Evolutionary conservation across 441 rosid genomes (phyloP).

Genomic region (Gossypium gossypioides): DNA sequence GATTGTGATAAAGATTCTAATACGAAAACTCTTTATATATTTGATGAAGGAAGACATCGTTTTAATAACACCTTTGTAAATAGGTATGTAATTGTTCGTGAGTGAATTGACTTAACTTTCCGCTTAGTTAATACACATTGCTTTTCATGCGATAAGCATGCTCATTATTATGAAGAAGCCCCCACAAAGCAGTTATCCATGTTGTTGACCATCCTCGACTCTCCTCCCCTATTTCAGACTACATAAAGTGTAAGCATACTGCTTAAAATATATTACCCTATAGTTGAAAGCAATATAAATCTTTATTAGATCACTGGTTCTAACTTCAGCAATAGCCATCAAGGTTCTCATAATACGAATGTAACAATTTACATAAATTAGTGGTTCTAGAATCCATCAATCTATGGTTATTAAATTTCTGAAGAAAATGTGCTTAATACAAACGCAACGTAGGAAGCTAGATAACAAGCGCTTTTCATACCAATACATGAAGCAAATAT

Average conservation of each 20-base stretch:
- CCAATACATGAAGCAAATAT: not conserved
- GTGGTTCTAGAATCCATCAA: not conserved
- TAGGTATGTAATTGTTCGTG: no score
- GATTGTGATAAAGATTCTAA: no score
- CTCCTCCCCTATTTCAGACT: slow-evolving; percentile 50
- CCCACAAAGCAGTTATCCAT: slow-evolving; percentile 85
- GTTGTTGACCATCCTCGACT: slow-evolving; percentile 90
- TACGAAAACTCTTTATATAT: no score
- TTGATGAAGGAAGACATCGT: no score
- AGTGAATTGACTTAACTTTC: no score
- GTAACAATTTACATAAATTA: not conserved
- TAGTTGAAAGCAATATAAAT: not conserved
- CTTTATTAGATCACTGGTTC: not conserved
- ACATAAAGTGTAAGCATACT: not conserved
- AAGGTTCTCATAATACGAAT: not conserved
- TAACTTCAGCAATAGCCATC: not conserved
- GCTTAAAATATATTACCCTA: not conserved
- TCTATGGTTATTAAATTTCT: not conserved
- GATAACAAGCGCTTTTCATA: not conserved
- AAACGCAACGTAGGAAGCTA: not conserved
- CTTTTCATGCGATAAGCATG: slow-evolving; percentile 40
- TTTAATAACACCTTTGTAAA: no score
- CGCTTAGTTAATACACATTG: no score
- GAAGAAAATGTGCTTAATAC: not conserved
- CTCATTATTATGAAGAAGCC: slow-evolving; percentile 58